These are phyloP conservation scores for Epichloe amarillans DNA, from an alignment of 2,329 filamentous ascomycete genomes.

Conservation along the genomic window DNA sequence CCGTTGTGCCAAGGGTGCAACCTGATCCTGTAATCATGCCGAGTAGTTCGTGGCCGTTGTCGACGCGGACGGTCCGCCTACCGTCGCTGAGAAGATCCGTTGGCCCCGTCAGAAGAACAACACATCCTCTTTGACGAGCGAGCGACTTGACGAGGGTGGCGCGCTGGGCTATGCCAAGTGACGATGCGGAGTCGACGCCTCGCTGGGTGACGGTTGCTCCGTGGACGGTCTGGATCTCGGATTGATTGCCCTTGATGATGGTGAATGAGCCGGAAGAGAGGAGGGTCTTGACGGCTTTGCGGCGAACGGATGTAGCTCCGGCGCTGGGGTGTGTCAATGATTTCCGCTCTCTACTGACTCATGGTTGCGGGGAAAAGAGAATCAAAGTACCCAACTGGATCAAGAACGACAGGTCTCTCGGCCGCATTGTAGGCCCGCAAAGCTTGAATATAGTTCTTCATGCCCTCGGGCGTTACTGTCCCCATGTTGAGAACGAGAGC, in stretches of 20 bases:
- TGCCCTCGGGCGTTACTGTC: constrained; percentile 64
- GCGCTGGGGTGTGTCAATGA: constrained; percentile 30
- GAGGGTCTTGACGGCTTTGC: constrained; percentile 56
- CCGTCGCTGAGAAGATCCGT: constrained; percentile 72
- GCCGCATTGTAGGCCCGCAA: constrained; percentile 68
- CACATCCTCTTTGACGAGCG: constrained; percentile 53
- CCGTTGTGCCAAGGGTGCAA: constrained; percentile 70
- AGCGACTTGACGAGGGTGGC: constrained; percentile 50
- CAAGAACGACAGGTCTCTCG: constrained; percentile 65
- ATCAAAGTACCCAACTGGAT: constrained; percentile 62
- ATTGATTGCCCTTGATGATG: constrained; percentile 88
- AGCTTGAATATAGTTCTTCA: constrained; percentile 60
- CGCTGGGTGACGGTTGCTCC: constrained; percentile 48
- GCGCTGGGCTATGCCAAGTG: constrained; percentile 39
- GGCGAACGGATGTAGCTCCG: constrained; percentile 65
- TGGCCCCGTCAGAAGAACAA: constrained; percentile 72
- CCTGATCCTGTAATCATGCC: constrained; percentile 66
- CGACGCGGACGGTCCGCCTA: constrained; percentile 47
- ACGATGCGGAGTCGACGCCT: constrained; percentile 70
- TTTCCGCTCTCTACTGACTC: too few relatives aligned
- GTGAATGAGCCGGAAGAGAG: constrained; percentile 65
- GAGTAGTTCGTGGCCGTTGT: constrained; percentile 64
- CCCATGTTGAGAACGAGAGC: constrained; percentile 91
- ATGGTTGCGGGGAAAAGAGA: not conserved
- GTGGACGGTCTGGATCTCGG: constrained; percentile 65